These are phyloP conservation scores for Pythium coloratum DNA, from an alignment of 352 stramenopile species.

Conservation along the genomic window DNA sequence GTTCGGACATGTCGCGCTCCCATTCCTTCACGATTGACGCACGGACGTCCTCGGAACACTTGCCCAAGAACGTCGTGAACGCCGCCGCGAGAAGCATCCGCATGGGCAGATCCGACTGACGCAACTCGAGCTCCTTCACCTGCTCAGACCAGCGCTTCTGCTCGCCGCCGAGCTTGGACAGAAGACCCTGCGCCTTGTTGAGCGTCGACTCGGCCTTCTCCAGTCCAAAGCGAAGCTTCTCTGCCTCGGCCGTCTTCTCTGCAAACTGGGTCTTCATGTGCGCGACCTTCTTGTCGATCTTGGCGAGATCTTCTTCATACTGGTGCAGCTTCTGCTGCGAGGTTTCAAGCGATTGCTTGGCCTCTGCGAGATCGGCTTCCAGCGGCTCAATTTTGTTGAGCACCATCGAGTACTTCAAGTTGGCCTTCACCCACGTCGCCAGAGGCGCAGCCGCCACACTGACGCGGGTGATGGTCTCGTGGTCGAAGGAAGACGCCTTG, in stretches of 20 bases:
- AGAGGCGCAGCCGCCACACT: slow-evolving; percentile 93
- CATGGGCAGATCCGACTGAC: slow-evolving; percentile 82
- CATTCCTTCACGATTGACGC: slow-evolving; percentile 75
- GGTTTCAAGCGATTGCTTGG: slow-evolving; percentile 83
- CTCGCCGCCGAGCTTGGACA: slow-evolving; percentile 92
- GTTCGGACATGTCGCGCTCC: slow-evolving; percentile 66
- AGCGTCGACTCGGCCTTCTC: slow-evolving; percentile 89
- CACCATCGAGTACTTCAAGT: slow-evolving; percentile 94
- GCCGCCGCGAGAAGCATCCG: slow-evolving; percentile 90
- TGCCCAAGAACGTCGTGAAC: slow-evolving; percentile 94
- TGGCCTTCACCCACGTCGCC: slow-evolving; percentile 95
- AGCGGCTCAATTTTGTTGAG: slow-evolving; percentile 95
- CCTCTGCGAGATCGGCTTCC: slow-evolving; percentile 89
- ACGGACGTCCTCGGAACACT: slow-evolving; percentile 88
- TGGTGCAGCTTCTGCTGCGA: slow-evolving; percentile 86
- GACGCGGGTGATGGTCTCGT: slow-evolving; percentile 93
- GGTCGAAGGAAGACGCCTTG: slow-evolving; percentile 93
- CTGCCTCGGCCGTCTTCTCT: slow-evolving; percentile 91
- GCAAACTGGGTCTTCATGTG: slow-evolving; percentile 93
- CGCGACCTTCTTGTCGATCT: slow-evolving; percentile 88
- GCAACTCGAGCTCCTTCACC: slow-evolving; percentile 79
- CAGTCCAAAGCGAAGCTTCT: slow-evolving; percentile 87
- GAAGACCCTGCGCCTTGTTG: slow-evolving; percentile 89
- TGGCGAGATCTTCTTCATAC: slow-evolving; percentile 90
- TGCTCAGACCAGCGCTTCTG: slow-evolving; percentile 91